These are phyloP conservation scores for Eucalyptus leucophloia DNA, from an alignment of 345 rosid species.

Conservation along the genomic window DNA sequence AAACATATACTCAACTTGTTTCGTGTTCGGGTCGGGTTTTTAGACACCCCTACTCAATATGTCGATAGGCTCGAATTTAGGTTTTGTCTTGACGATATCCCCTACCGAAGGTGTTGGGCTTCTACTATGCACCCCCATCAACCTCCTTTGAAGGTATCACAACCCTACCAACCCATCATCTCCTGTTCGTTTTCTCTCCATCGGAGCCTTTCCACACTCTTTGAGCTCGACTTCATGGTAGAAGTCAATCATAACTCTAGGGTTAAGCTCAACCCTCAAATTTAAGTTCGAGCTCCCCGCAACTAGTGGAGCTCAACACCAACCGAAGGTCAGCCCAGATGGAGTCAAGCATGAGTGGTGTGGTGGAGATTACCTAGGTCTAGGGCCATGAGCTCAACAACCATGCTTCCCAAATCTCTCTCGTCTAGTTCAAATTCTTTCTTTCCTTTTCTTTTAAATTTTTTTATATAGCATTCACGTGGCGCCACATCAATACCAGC, in stretches of 20 bases:
- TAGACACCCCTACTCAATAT: no score
- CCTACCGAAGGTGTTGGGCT: no score
- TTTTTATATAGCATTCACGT: background rate
- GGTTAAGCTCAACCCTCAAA: background rate
- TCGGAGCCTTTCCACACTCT: background rate
- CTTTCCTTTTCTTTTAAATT: background rate
- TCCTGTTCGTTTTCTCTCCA: background rate
- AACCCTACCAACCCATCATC: background rate
- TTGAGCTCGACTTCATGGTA: background rate
- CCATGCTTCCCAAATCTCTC: background rate
- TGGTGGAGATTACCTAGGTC: fast-evolving
- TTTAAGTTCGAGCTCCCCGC: background rate
- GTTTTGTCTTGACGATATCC: fast-evolving
- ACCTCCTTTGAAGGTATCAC: background rate
- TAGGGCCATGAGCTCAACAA: background rate
- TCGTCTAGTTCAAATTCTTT: fast-evolving
- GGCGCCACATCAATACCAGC: fast-evolving
- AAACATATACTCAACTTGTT: no score
- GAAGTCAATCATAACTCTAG: background rate
- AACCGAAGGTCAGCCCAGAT: background rate
- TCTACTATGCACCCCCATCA: background rate
- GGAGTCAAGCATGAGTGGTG: background rate
- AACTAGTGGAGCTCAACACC: background rate
- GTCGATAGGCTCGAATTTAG: fast-evolving
- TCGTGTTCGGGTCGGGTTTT: no score